phyloP scores from a whole-genome alignment of 2,329 filamentous ascomycete species.

The Trichoderma aggressivum region DNA sequence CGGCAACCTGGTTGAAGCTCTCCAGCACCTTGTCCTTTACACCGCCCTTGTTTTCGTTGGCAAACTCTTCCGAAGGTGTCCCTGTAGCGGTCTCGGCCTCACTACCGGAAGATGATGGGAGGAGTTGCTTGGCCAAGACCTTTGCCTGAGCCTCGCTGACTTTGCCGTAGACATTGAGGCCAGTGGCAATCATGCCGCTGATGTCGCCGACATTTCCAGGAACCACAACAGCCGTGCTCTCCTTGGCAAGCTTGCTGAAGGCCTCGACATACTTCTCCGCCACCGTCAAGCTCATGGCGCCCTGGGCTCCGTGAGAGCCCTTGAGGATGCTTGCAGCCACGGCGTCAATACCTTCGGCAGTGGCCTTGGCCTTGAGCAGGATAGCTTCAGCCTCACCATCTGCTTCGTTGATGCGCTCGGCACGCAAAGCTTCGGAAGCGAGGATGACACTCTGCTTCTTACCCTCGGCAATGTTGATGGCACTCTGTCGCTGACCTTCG shows the following conservation, averaged over 20 bases:
- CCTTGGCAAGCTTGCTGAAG: conserved; percentile 86
- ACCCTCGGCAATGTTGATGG: conserved; percentile 98
- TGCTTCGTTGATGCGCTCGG: conserved; percentile 91
- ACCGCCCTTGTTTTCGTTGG: conserved; percentile 23
- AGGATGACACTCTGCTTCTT: conserved; percentile 96
- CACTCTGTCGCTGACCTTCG: conserved; percentile 92
- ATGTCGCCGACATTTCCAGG: conserved; percentile 97
- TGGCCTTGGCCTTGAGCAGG: conserved; percentile 77
- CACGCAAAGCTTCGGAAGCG: conserved; percentile 83
- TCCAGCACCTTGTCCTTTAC: conserved; percentile 42
- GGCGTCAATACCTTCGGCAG: conserved; percentile 81
- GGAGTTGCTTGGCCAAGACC: conserved; percentile 54
- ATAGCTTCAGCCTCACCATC: conserved; percentile 94
- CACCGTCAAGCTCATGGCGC: conserved; percentile 80
- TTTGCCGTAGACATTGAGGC: conserved; percentile 92
- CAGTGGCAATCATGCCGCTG: conserved; percentile 92
- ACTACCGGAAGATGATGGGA: conserved; percentile 30
- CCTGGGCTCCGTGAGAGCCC: conserved; percentile 72
- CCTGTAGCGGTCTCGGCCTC: background rate
- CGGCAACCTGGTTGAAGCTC: conserved; percentile 37
- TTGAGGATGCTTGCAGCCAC: conserved; percentile 73
- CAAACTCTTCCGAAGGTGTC: conserved; percentile 17
- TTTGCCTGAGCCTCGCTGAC: conserved; percentile 77
- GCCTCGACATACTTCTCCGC: conserved; percentile 98
- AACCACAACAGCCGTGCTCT: conserved; percentile 92